Percentiles rank a stretch among this genome's conserved stretches.
Conservation (phyloP, 768 basidiomycete species). For the Podaxis sp. region DNA sequence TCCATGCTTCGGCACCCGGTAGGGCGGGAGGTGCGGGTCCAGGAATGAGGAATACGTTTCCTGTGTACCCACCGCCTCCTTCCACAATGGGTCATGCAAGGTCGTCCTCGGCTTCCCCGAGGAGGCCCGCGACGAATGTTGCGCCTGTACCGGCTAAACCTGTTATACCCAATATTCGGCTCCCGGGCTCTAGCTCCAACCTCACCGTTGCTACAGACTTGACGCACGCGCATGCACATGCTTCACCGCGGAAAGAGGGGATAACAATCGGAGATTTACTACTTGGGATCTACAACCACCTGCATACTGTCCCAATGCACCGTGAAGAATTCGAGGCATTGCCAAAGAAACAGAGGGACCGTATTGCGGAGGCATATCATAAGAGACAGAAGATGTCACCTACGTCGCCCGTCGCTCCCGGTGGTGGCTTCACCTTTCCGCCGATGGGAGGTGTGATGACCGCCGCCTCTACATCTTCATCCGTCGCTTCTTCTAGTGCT, state of each 20-base stretch:
- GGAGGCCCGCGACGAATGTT: neutral
- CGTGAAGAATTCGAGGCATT: constrained; percentile 42
- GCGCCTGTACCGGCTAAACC: neutral
- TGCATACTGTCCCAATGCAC: constrained; percentile 34
- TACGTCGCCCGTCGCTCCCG: neutral
- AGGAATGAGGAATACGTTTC: neutral
- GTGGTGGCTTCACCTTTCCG: no score
- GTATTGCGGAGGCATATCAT: constrained; percentile 41
- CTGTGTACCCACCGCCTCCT: neutral
- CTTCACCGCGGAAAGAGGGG: constrained; percentile 23
- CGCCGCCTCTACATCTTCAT: constrained; percentile 11
- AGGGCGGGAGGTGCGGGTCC: neutral
- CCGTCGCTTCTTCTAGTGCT: constrained; percentile 62
- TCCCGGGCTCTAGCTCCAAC: neutral
- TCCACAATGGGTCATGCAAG: neutral
- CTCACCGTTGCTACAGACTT: neutral
- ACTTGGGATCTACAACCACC: constrained; percentile 37
- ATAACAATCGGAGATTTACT: constrained; percentile 56
- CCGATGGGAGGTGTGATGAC: constrained; percentile 32
- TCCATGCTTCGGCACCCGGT: neutral
- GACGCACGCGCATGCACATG: neutral
- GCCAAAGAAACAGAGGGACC: constrained; percentile 38
- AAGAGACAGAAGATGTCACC: neutral
- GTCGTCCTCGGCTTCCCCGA: constrained; percentile 32
- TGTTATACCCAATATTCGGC: neutral